Percentiles rank a stretch among this genome's conserved stretches.
These are phyloP conservation scores for Yamadazyma siamensis DNA, from an alignment of 1,139 yeast genomes.

Conservation along the genomic window DNA sequence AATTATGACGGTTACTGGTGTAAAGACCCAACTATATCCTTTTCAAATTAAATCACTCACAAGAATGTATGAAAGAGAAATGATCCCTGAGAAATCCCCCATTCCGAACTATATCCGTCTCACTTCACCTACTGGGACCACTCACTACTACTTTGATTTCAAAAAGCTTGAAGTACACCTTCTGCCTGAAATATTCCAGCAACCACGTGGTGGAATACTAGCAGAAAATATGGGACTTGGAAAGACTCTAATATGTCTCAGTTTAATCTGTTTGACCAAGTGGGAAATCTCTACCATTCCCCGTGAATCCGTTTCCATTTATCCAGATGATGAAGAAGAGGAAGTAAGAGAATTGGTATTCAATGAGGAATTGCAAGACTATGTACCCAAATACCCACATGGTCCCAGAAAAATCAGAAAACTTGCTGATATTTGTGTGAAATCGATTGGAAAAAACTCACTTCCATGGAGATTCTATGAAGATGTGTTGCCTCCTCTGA, in stretches of 20 bases:
- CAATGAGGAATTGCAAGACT: slow-evolving; percentile 1
- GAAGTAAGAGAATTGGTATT: slow-evolving; percentile 8
- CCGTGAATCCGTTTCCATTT: slow-evolving; percentile 18
- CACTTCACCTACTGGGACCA: slow-evolving; percentile 15
- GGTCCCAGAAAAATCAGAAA: slow-evolving; percentile 5
- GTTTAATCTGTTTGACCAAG: slow-evolving; percentile 55
- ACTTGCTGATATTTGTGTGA: slow-evolving; percentile 41
- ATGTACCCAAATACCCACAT: slow-evolving; percentile 3
- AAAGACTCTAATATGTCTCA: slow-evolving; percentile 63
- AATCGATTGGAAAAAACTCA: slow-evolving; percentile 41
- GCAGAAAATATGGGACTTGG: slow-evolving; percentile 82
- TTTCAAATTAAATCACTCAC: slow-evolving; percentile 58
- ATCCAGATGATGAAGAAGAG: slow-evolving; percentile 13
- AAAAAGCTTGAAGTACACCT: slow-evolving; percentile 20
- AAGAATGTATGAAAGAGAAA: slow-evolving; percentile 56
- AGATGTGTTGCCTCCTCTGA: slow-evolving; percentile 41
- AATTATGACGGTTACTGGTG: slow-evolving; percentile 36
- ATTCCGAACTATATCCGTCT: slow-evolving; percentile 45
- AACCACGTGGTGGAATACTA: slow-evolving; percentile 65
- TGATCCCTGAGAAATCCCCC: slow-evolving; percentile 24
- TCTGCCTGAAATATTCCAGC: slow-evolving; percentile 37
- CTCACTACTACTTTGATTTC: slow-evolving; percentile 33
- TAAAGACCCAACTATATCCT: slow-evolving; percentile 48
- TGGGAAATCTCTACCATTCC: slow-evolving; percentile 50
- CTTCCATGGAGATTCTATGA: slow-evolving; percentile 55